These are phyloP conservation scores for Phascolomyces articulosus DNA, from an alignment of 371 early-diverging fungal species.

Conservation along the genomic window DNA sequence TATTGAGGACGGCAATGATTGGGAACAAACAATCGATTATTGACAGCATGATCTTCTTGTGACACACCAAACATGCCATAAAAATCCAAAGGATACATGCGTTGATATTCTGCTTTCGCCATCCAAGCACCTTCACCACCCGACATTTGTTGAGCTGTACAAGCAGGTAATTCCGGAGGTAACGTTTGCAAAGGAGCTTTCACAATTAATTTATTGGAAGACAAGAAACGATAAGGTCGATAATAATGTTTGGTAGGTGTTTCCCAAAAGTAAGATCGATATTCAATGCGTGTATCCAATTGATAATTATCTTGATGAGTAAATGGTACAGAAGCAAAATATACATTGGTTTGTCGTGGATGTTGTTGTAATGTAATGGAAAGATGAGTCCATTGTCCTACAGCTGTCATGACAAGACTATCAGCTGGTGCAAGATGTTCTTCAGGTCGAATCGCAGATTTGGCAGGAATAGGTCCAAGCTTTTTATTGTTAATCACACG, in stretches of 20 bases:
- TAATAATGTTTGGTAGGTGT: conserved; percentile 36
- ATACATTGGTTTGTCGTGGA: conserved; percentile 29
- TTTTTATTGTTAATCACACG: conserved; percentile 11
- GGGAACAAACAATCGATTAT: conserved; percentile 35
- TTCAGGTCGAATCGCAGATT: conserved; percentile 30
- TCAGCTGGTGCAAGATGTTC: conserved; percentile 40
- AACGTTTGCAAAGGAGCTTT: neutral
- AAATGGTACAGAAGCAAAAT: conserved; percentile 39
- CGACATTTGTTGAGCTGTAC: conserved; percentile 15
- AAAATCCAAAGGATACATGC: conserved; percentile 23
- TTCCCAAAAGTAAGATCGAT: conserved; percentile 49
- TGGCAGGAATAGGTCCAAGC: conserved; percentile 44
- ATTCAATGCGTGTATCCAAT: conserved; percentile 31
- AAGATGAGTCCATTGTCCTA: conserved; percentile 25
- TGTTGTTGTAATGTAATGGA: conserved; percentile 39
- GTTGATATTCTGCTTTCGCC: conserved; percentile 22
- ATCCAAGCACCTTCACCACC: conserved; percentile 35
- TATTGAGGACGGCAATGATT: conserved; percentile 36
- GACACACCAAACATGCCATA: conserved; percentile 39
- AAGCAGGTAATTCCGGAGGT: conserved; percentile 17
- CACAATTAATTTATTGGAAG: conserved; percentile 33
- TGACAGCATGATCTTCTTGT: conserved; percentile 32
- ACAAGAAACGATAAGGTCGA: conserved; percentile 31
- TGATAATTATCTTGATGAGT: conserved; percentile 32
- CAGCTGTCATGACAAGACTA: conserved; percentile 37